Evolutionary conservation across 2,329 filamentous ascomycete species (phyloP), one percentile per base, ranked within the genome.

Genomic region (Neopestalotiopsis sp.): DNA sequence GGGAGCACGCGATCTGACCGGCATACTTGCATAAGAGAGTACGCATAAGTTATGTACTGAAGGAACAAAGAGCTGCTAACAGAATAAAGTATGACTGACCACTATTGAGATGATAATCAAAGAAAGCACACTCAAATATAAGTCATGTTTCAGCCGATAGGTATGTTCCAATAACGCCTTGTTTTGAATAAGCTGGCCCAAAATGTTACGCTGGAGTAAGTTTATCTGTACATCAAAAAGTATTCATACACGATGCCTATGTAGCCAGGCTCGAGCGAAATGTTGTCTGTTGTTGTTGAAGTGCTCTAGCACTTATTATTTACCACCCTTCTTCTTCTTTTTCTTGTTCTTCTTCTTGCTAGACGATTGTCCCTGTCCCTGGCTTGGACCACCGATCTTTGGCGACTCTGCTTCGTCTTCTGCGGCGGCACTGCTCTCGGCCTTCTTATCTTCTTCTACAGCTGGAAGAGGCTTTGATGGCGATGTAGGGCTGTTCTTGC

Each of bases 271-370:
- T 20, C 45, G 45, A 52, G 45, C 45, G 9, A 52, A 7, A 52
- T 52, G 17, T 52, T 52, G 6, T 52, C 45, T 52, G 45, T 17
- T 17, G 45, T 17, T 17, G 14, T 38, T 38, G 49, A 56, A 17
- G 13, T 9, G 24, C 10, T 59, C 28, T 59, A 34, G 10, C 4
- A n/a, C 30, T 52, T 9, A 38, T 58, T 74, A 77, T 69, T 77
- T 79, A 38, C 76, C 74, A 40, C 76, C 75, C 68, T 78, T 81
- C 68, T 78, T 78, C 75, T 82, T 82, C 75, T 80, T 82, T 59
- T 79, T 74, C 38, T 79, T 75, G 67, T 79, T 81, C 71, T 80
- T 80, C 74, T 80, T 81, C 38, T 74, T 74, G 62, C 75, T 73
- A 17, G 65, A 64, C 20, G 34, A 38, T 10, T 38, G 34, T 10